Base-by-base conservation (phyloP, 2,329 filamentous ascomycete genomes). In the Claviceps sp. region DNA sequence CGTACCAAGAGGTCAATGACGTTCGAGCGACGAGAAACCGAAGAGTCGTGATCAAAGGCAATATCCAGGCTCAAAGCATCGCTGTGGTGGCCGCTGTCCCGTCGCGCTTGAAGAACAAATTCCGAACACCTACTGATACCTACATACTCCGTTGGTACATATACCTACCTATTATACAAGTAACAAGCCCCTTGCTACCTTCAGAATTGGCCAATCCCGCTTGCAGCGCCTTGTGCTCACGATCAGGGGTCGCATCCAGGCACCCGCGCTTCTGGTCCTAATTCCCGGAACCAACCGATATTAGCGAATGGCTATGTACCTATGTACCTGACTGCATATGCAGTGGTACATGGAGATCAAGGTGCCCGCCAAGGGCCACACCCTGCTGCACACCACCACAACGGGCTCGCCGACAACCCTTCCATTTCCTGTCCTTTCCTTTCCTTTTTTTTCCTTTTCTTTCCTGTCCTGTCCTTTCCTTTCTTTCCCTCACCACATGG, bases 281-380 rank as follows among this genome's bases (percentile, higher is more conserved):
- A 52, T 54, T 49, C 51, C 52, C 52, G 52, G 22, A 54, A 49
- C 52, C 46, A 43, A 43, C 49, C 52, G 45, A 34, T 34, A 11
- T 34, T 34, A 34, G 30, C 30, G 52, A 52, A 14, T 37, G 40
- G 16, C 47, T 36, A 18, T 18, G 18, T 18, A 18, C 18, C 18
- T 18, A 18, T 18, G 18, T 18, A 34, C 11, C 41, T 43, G 14
- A 9, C 18, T 22, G 11, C 22, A 20, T 22, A 43, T 43, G 41
- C 22, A 22, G 18, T 20, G 13, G 6, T 18, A 41, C 41, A 43
- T 20, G 13, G 11, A 43, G 4, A 14, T 20, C 2, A 6, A 43
- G 18, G 18, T 22, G 41, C 22, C 41, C 9, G 9, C 22, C 40
- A 42, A 9, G 40, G 8, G 3, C 26, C 22, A 24, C 7, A 30